Evolutionary conservation across 129 eudicot species (phyloP).

Genomic region (Saposhnikovia divaricata): DNA sequence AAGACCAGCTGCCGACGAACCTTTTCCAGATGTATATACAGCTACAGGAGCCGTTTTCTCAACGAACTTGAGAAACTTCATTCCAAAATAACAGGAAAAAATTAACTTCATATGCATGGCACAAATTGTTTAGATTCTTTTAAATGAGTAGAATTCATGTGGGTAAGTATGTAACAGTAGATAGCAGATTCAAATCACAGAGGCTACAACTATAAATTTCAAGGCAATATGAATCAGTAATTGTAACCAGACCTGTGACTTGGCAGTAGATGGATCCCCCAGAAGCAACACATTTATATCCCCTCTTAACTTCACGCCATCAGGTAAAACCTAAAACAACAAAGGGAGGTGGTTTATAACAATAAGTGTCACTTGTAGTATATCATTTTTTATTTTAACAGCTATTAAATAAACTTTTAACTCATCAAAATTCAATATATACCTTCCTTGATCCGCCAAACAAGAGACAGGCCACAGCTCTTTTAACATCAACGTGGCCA

Average conservation of each 20-base stretch:
- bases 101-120: not conserved
- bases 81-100: not conserved
- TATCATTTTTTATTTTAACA: not conserved
- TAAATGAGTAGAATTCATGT: not conserved
- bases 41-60: constrained; percentile 99
- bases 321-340: constrained; percentile 62
- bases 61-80: constrained; percentile 94
- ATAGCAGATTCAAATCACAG: not conserved
- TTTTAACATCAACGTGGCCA: constrained; percentile 82
- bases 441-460: constrained; percentile 99
- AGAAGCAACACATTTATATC: constrained; percentile 93
- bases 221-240: not conserved
- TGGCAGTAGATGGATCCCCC: constrained; percentile 99
- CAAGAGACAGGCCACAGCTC: constrained; percentile 88
- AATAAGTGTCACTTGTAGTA: not conserved
- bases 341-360: constrained; percentile 6
- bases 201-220: not conserved
- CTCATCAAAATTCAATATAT: not conserved
- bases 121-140: not conserved
- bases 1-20: constrained; percentile 99
- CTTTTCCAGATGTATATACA: constrained; percentile 97
- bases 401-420: not conserved
- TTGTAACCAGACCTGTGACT: constrained; percentile 66
- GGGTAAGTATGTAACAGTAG: not conserved
- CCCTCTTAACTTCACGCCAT: constrained; percentile 95